These are phyloP conservation scores for Rhodotorula toruloides DNA, from an alignment of 768 basidiomycete species.

Conservation along the genomic window DNA sequence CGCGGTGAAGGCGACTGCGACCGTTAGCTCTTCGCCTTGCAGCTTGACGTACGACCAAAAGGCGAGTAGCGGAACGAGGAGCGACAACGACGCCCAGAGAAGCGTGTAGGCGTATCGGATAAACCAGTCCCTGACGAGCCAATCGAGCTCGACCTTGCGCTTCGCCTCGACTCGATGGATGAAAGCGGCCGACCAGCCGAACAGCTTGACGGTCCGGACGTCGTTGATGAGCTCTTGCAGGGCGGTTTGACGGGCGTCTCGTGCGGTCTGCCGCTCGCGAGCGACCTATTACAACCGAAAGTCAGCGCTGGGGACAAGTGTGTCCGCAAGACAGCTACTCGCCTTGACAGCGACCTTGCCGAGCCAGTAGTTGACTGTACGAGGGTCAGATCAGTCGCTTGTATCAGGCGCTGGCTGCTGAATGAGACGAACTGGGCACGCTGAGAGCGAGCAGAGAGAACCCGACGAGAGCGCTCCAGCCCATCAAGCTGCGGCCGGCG, in stretches of 20 bases:
- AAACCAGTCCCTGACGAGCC: slow-evolving; percentile 9
- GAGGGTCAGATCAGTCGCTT: no score
- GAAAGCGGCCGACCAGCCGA: slow-evolving; percentile 29
- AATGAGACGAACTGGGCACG: not conserved
- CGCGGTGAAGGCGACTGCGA: slow-evolving; percentile 79
- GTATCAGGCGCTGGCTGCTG: no score
- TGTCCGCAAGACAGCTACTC: not conserved
- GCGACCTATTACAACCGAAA: not conserved
- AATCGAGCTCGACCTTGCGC: slow-evolving; percentile 10
- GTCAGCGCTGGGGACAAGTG: not conserved
- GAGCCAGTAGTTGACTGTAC: slow-evolving; percentile 28
- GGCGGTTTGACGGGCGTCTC: slow-evolving; percentile 24
- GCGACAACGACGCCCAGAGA: slow-evolving; percentile 13
- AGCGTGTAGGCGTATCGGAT: slow-evolving; percentile 3
- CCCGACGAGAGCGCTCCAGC: slow-evolving; percentile 37
- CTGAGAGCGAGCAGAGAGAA: slow-evolving; percentile 18
- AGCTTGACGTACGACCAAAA: slow-evolving; percentile 41
- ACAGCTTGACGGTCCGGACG: slow-evolving; percentile 37
- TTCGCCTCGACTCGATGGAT: slow-evolving; percentile 6
- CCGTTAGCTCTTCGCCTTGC: slow-evolving; percentile 67
- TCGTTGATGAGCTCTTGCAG: slow-evolving; percentile 33
- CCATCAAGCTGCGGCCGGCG: slow-evolving; percentile 29
- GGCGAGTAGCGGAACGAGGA: slow-evolving; percentile 22
- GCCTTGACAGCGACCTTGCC: slow-evolving; percentile 5
- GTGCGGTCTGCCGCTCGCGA: not conserved